Conservation (phyloP, 768 basidiomycete genomes). For the Rhizopogon rudus region DNA sequence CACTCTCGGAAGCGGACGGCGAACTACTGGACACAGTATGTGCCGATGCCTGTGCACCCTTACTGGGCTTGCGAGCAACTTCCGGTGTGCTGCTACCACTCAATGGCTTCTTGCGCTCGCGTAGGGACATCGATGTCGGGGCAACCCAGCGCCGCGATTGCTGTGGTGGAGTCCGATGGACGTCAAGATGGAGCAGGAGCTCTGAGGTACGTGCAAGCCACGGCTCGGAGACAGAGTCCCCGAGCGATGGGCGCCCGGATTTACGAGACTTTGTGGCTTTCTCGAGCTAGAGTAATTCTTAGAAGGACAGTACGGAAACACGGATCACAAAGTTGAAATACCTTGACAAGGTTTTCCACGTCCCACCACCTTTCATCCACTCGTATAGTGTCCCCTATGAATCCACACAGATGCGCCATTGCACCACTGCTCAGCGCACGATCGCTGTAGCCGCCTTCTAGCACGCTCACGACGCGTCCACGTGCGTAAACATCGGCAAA, state of each 20-base stretch:
- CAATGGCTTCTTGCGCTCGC: conserved; percentile 39
- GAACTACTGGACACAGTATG: conserved; percentile 3
- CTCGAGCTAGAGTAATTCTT: conserved; percentile 45
- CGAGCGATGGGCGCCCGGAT: conserved; percentile 35
- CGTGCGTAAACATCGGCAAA: conserved; percentile 62
- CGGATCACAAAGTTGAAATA: conserved; percentile 16
- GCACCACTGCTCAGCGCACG: conserved; percentile 79
- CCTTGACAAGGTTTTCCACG: conserved; percentile 53
- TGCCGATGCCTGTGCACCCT: conserved; percentile 3
- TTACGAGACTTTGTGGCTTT: conserved; percentile 58
- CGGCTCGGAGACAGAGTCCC: conserved; percentile 30
- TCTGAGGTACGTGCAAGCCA: conserved; percentile 57
- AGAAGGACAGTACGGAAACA: not conserved
- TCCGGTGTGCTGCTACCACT: conserved; percentile 6
- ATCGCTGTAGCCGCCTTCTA: conserved; percentile 96
- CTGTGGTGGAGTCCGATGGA: conserved; percentile 3
- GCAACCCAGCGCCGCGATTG: conserved; percentile 15
- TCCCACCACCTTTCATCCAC: conserved; percentile 63
- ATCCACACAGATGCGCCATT: conserved; percentile 75
- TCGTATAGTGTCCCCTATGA: conserved; percentile 29
- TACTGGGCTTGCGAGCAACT: conserved; percentile 11
- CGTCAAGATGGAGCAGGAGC: conserved; percentile 12
- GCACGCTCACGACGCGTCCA: conserved; percentile 78
- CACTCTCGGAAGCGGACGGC: not conserved
- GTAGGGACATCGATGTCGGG: conserved; percentile 41